phyloP scores from a whole-genome alignment of 345 rosid genomes.

The Luvunga scandens region DNA sequence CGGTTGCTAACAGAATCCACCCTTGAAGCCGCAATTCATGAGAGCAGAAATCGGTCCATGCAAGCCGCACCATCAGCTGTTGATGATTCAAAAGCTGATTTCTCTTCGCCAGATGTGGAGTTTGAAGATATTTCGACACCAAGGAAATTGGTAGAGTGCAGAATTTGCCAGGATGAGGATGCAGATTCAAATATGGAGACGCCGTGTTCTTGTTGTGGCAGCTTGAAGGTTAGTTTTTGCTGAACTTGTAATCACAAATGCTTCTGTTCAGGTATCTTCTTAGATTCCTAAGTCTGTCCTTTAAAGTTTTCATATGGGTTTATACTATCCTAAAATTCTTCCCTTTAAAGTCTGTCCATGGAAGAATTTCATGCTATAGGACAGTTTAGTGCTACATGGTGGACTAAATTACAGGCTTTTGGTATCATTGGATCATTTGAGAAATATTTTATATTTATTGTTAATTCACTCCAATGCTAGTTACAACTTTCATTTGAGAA shows the following conservation, averaged over 20 bases:
- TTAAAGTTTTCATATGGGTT: not conserved
- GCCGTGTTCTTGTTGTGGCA: conserved; percentile 88
- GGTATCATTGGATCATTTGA: not conserved
- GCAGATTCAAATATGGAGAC: conserved; percentile 82
- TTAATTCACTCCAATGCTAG: no score
- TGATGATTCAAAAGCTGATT: conserved; percentile 30
- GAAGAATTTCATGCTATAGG: not conserved
- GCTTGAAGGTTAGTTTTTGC: conserved; percentile 64
- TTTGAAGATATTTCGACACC: conserved; percentile 42
- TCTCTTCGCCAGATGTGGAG: conserved; percentile 30
- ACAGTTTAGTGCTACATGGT: not conserved
- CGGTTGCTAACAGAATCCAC: conserved; percentile 85
- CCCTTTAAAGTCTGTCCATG: no score
- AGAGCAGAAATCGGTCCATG: conserved; percentile 55
- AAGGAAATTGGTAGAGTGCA: conserved; percentile 67
- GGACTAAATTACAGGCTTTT: not conserved
- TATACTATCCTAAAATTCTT: not conserved
- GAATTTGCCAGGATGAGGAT: conserved; percentile 95
- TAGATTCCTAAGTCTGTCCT: not conserved
- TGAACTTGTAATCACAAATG: not conserved
- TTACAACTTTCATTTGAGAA: not conserved
- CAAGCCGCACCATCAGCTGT: conserved; percentile 33
- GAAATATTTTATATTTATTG: not conserved
- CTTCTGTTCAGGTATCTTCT: not conserved
- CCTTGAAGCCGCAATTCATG: conserved; percentile 72